Percentiles rank a stretch among this genome's conserved stretches.
Evolutionary conservation across 345 rosid species (phyloP).

Genomic region (Acer saccharum): DNA sequence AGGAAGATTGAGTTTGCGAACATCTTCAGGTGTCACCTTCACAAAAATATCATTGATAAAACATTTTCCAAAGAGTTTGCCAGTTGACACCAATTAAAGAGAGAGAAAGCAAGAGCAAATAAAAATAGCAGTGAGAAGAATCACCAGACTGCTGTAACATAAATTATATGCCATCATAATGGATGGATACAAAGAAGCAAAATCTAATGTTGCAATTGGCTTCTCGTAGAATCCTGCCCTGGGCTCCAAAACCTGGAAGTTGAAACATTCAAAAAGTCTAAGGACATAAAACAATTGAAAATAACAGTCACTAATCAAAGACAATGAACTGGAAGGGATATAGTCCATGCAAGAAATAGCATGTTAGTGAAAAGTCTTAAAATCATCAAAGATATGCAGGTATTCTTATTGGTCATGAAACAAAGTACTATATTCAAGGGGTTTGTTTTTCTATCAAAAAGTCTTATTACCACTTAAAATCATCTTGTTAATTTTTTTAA

Average conservation of each 20-base stretch:
- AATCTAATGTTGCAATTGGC: slow-evolving; percentile 96
- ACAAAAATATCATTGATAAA: slow-evolving; percentile 25
- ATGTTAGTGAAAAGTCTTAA: background rate
- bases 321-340: background rate
- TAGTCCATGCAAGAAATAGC: background rate
- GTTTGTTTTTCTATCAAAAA: too few species aligned
- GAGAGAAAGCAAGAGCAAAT: slow-evolving; percentile 4
- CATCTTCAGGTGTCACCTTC: slow-evolving; percentile 92
- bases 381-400: background rate
- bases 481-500: background rate
- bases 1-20: slow-evolving; percentile 74
- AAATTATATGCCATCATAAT: slow-evolving; percentile 99
- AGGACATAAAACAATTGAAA: slow-evolving; percentile 4
- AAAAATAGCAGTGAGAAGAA: slow-evolving; percentile 21
- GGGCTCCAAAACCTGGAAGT: slow-evolving; percentile 86
- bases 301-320: background rate
- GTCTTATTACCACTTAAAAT: background rate
- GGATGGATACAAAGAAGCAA: slow-evolving; percentile 96
- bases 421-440: background rate
- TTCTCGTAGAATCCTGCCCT: slow-evolving; percentile 90
- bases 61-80: slow-evolving; percentile 21
- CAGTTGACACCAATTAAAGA: background rate
- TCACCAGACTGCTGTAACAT: slow-evolving; percentile 94
- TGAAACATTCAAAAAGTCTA: slow-evolving; percentile 22
- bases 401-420: background rate